Percentiles rank a stretch among this genome's conserved stretches.
phyloP scores from a whole-genome alignment of 2,329 filamentous ascomycete species.

The Orbilia javanica region DNA sequence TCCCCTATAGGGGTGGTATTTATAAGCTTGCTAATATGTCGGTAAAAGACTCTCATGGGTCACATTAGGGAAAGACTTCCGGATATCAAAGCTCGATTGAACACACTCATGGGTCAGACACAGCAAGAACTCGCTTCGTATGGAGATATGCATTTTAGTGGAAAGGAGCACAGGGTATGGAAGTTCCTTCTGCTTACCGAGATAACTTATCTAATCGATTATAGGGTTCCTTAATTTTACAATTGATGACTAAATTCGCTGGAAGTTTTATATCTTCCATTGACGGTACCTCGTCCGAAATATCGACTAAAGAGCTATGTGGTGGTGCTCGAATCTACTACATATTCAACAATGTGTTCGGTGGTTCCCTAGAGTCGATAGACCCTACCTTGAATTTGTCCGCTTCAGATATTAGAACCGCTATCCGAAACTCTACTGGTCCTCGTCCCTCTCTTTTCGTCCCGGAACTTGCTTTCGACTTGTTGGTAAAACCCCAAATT shows the following conservation, averaged over 20 bases:
- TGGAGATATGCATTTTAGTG: conserved; percentile 96
- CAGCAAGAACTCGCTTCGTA: conserved; percentile 98
- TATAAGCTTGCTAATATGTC: conserved; percentile 46
- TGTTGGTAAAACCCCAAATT: conserved; percentile 98
- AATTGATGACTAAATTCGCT: conserved; percentile 98
- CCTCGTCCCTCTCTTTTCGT: conserved; percentile 96
- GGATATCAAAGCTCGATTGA: conserved; percentile 96
- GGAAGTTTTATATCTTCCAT: conserved; percentile 98
- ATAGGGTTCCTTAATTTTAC: conserved; percentile 86
- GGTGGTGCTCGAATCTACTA: conserved; percentile 97
- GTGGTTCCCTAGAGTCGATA: conserved; percentile 93
- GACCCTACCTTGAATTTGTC: conserved; percentile 96
- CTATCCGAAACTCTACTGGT: conserved; percentile 97
- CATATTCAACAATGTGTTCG: conserved; percentile 99
- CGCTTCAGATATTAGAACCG: conserved; percentile 92
- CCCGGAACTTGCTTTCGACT: conserved; percentile 95
- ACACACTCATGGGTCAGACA: conserved; percentile 99
- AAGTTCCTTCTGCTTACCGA: neutral
- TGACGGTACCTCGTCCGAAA: conserved; percentile 97
- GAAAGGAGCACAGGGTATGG: conserved; percentile 84
- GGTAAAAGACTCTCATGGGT: conserved; percentile 80
- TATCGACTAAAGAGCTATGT: conserved; percentile 97
- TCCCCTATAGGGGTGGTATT: conserved; percentile 15
- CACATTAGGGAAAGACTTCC: conserved; percentile 96
- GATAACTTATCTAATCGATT: conserved; percentile 42